Base-by-base conservation (phyloP, 73 alveolate species). In the Paramecium pentaurelia region DNA sequence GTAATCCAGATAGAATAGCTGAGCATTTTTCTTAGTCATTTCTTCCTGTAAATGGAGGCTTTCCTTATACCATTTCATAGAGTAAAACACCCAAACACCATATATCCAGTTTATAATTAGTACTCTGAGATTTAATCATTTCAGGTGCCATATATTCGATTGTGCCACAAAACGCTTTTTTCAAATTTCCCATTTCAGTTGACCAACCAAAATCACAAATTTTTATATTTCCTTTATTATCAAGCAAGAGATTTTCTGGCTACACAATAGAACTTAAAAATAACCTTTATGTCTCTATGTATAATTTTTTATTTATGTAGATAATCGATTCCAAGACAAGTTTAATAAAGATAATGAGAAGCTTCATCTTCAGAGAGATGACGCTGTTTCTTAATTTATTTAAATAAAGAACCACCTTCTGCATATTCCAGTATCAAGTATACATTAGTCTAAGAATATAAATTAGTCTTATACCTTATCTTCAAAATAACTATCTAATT, bases 191-290 rank as follows among this genome's bases (percentile, higher is more conserved):
- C 44, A 60, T 93, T 90, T 83, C 96, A 60, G 91, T 71, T 5
- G 97, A 94, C 99, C 99, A 96, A 20, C 99, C 99, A 77, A 95
- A 96, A 73, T 96, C 99, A 51, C 96, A 86, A 5, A 96, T 93
- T 58, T 96, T 96, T 2, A 94, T 85, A 77, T 88, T 42, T 16
- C 92, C 96, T 30, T 88, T 87, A 25, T 42, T 37, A 89, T 93
- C 86, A 11, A 93, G 88, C 59, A 96, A 88, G 86, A 96, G 95
- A 49, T 92, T 92, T 86, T 92, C 95, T 51, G 95, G 95, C 86
- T 92, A 28, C 5, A 30, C 3, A 28, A 14, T 18, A 44, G n/a
- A 9, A 10, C 1, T 2, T 1, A 9, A 18, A 18, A 18, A 18
- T 54, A 38, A 80, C 91, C 58, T 80, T 80, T 18, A 80, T 58